Evolutionary conservation across 208 protist species (phyloP), one percentile per base, ranked within the genome.

Genomic region (Herpetomonas tarakana): DNA sequence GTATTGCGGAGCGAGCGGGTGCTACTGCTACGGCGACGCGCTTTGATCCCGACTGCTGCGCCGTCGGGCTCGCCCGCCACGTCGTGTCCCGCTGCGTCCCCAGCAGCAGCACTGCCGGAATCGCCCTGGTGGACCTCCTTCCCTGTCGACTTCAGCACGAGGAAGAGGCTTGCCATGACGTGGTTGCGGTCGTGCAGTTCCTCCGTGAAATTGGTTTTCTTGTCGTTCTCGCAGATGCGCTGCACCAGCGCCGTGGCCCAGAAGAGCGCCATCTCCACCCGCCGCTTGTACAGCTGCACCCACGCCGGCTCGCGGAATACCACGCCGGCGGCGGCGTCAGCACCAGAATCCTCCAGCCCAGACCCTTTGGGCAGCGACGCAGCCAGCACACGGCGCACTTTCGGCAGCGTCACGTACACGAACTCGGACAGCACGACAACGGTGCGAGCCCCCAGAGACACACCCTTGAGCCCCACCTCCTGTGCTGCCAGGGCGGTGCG

Each of bases 181-280:
- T 71, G 71, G 27, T 35, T 65, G 11, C 58, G 61, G 51, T 63
- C 16, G 21, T 63, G 62, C 53, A 65, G 55, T 11, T 63, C 70
- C 2, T 29, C n/a, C 2, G 57, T 45, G 16, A 35, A 30, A 9
- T 18, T 14, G 9, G 53, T 60, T 25, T 71, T 56, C 54, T 76
- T 76, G 12, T 55, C 59, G 53, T 41, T 56, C 28, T 38, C 41
- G 29, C 62, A 58, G 19, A 80, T 30, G 22, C 77, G 72, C 52
- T 84, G 62, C 30, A 79, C 49, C 38, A 84, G 27, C 6, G 58
- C 68, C 3, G 74, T 55, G 24, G 64, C 73, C 77, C 77, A 84
- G 25, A 84, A 68, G 41, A 76, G 45, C 46, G 74, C 60, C 41
- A 71, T 39, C 55, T 80, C 73, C 4, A 84, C 52, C 9, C 74